Conservation (phyloP, 257 asterid species). For the Rehmannia glutinosa region DNA sequence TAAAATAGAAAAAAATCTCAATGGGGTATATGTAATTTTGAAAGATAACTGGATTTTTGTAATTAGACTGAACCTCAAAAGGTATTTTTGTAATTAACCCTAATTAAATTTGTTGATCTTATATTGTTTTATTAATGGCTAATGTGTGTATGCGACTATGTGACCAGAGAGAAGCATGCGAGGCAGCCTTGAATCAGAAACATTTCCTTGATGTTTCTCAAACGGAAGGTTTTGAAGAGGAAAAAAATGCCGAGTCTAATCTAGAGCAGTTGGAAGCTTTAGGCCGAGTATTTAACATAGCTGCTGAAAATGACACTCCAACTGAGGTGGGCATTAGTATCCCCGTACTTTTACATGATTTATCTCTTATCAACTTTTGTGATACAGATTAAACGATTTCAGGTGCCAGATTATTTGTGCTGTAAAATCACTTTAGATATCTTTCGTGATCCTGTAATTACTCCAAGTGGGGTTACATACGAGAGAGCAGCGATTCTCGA, state of each 20-base stretch:
- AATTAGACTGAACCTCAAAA: no score
- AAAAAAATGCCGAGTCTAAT: conserved; percentile 13
- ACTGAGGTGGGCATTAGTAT: conserved; percentile 30
- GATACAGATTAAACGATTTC: conserved; percentile 19
- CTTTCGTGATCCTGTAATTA: conserved; percentile 68
- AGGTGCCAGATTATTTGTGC: conserved; percentile 68
- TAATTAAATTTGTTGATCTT: no score
- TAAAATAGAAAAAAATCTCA: no score
- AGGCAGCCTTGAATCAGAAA: conserved; percentile 50
- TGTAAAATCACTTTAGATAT: conserved; percentile 63
- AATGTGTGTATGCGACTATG: background rate
- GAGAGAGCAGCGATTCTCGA: conserved; percentile 67
- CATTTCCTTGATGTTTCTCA: conserved; percentile 26
- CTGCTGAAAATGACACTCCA: conserved; percentile 58
- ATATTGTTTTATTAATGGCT: background rate
- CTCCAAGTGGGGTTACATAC: conserved; percentile 74
- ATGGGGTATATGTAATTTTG: no score
- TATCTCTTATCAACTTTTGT: background rate
- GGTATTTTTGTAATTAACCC: no score
- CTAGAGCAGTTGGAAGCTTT: conserved; percentile 41
- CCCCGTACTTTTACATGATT: background rate
- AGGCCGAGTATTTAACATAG: conserved; percentile 36
- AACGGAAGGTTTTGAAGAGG: conserved; percentile 45
- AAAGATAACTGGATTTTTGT: no score
- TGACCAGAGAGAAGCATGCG: conserved; percentile 65